Evolutionary conservation across 2,329 filamentous ascomycete species (phyloP).

Genomic region (Ceratocystis colombiana): DNA sequence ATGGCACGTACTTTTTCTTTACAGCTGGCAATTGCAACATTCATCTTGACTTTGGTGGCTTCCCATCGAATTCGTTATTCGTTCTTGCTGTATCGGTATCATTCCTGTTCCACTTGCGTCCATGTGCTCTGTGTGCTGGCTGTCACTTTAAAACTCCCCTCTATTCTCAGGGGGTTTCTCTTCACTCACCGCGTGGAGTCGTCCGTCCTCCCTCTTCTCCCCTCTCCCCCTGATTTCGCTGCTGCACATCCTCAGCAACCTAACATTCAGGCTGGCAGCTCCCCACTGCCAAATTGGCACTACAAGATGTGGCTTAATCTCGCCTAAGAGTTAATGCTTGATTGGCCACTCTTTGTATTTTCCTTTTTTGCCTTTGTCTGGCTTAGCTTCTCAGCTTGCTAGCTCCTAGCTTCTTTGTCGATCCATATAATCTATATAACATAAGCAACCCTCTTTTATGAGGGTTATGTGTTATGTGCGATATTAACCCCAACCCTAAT

Average conservation of each 20-base stretch:
- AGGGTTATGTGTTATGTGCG: background rate
- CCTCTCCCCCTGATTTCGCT: background rate
- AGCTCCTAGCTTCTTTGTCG: constrained; percentile 5
- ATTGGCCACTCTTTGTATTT: background rate
- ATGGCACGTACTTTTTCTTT: background rate
- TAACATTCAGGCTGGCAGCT: background rate
- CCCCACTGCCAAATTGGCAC: background rate
- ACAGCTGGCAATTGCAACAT: constrained; percentile 6
- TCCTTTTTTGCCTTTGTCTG: background rate
- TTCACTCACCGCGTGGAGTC: background rate
- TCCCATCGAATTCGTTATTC: no score
- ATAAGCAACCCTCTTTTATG: background rate
- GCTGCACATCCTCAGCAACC: background rate
- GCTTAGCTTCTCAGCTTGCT: background rate
- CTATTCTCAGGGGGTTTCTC: background rate
- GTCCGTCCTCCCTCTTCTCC: background rate
- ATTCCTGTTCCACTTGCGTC: background rate
- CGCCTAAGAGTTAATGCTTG: background rate
- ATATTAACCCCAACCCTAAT: background rate
- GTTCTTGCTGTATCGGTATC: no score
- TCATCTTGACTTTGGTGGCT: background rate
- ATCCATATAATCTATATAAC: background rate
- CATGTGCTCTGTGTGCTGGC: background rate
- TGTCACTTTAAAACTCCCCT: constrained; percentile 1
- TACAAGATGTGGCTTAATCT: constrained; percentile 6